Percentiles rank a stretch among this genome's conserved stretches.
phyloP scores from a whole-genome alignment of 164 flowering plant species.

The Magnolia changhungtana region DNA sequence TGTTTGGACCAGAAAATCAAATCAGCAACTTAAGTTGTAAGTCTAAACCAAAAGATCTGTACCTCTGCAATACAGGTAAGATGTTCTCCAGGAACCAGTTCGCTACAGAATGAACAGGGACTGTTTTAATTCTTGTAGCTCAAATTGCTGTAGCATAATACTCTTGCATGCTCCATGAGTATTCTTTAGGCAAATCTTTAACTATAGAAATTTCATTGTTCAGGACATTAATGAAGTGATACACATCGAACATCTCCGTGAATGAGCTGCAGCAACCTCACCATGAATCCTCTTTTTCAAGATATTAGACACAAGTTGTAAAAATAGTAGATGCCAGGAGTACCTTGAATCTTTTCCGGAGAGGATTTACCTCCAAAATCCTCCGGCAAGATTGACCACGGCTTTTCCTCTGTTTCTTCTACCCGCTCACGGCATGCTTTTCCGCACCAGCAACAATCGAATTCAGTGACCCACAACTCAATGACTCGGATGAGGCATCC shows the following conservation, averaged over 20 bases:
- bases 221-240: constrained; percentile 82
- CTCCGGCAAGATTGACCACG: constrained; percentile 14
- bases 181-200: constrained; percentile 75
- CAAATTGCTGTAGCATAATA: constrained; percentile 90
- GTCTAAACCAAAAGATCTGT: background rate
- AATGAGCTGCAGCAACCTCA: constrained; percentile 64
- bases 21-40: background rate
- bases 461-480: constrained; percentile 22
- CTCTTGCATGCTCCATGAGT: constrained; percentile 93
- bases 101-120: constrained; percentile 93
- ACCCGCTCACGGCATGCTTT: background rate
- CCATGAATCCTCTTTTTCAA: background rate
- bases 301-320: background rate
- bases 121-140: constrained; percentile 75
- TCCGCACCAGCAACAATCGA: constrained; percentile 26
- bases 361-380: constrained; percentile 68
- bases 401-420: constrained; percentile 7
- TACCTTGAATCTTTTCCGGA: constrained; percentile 96
- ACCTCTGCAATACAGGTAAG: constrained; percentile 85
- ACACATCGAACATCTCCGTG: constrained; percentile 89
- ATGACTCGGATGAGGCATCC: constrained; percentile 21
- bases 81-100: constrained; percentile 94
- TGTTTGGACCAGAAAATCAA: background rate
- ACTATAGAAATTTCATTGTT: constrained; percentile 85
- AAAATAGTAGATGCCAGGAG: background rate